Evolutionary conservation across 2,329 filamentous ascomycete genomes (phyloP), one percentile per base, ranked within the genome.

Genomic region (Davidsoniella eucalypti): DNA sequence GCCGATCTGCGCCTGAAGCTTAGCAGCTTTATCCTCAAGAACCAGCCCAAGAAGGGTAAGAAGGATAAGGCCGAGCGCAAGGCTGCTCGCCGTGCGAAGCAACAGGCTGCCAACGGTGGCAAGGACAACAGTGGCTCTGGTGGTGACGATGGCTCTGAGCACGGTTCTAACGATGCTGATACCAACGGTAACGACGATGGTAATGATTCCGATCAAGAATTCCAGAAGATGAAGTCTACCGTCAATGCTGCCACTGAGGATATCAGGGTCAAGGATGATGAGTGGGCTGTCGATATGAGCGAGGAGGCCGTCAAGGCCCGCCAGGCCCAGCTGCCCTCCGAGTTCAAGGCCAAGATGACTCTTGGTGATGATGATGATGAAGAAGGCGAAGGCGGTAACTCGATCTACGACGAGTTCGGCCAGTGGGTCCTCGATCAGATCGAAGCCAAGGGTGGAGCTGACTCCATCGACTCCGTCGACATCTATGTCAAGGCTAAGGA

Each of bases 401-500:
- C 78, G 57, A 73, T 77, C 63, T 98, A 96, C 64, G 88, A 95
- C 63, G 78, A 86, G 58, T 80, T 98, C 56, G 92, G 88, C 62
- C 85, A 82, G 68, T 98, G 92, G 92, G 85, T 98, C 60, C 75
- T 85, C 61, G 72, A 72, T 53, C 73, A 88, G 62, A 80, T 81
- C 52, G 73, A 78, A 53, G 75, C 78, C 56, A 80, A 83, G 67
- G 84, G 83, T 55, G 73, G 80, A 58, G 73, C 94, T 59, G 73
- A 79, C 67, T 80, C 87, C 53, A 76, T 98, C 56, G 81, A 87
- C 61, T 88, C 93, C 61, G 75, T 96, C 57, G 82, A 88, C 38
- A 86, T 98, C 64, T 96, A 94, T 67, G 70, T 93, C 68, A 96
- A 98, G 75, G 90, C 90, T 56, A 92, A 94, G 71, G 92, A 96